A percentile compares a stretch with the other conserved stretches of the same genome.
These are phyloP conservation scores for Lanmaoa rubissima DNA, from an alignment of 768 basidiomycete species.

Conservation along the genomic window DNA sequence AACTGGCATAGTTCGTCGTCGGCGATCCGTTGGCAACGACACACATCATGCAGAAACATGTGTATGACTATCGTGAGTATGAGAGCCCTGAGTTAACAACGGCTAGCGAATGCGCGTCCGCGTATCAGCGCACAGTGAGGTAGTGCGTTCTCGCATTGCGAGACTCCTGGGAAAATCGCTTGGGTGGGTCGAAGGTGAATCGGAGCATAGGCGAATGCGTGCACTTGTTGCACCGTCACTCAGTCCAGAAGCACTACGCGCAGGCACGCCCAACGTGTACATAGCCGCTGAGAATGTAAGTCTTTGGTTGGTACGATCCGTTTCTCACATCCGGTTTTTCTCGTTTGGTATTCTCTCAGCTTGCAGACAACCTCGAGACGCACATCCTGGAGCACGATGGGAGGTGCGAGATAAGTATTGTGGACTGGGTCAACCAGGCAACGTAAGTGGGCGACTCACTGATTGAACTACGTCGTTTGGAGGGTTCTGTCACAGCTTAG, in stretches of 20 bases:
- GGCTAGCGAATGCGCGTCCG: neutral
- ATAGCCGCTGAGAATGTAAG: conserved; percentile 5
- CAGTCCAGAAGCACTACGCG: conserved; percentile 1
- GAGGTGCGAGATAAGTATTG: neutral
- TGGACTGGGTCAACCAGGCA: conserved; percentile 6
- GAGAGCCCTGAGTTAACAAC: neutral
- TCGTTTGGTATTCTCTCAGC: neutral
- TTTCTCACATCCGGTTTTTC: neutral
- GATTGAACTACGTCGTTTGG: neutral
- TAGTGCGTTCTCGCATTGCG: conserved; percentile 5
- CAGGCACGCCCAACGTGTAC: conserved; percentile 4
- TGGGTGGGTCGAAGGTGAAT: conserved; percentile 10
- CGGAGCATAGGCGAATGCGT: conserved; percentile 7
- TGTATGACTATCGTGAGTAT: conserved; percentile 10
- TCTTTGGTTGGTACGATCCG: neutral
- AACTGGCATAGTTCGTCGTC: neutral
- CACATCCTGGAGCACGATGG: neutral
- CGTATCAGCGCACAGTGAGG: neutral
- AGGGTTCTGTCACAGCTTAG: neutral
- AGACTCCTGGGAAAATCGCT: conserved; percentile 5
- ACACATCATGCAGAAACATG: conserved; percentile 7
- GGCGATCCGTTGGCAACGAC: conserved; percentile 6
- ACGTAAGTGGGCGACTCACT: neutral
- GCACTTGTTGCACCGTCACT: conserved; percentile 5
- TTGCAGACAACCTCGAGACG: conserved; percentile 2